Evolutionary conservation across 371 early-diverging fungal species (phyloP).

Genomic region (Apophysomyces elegans): DNA sequence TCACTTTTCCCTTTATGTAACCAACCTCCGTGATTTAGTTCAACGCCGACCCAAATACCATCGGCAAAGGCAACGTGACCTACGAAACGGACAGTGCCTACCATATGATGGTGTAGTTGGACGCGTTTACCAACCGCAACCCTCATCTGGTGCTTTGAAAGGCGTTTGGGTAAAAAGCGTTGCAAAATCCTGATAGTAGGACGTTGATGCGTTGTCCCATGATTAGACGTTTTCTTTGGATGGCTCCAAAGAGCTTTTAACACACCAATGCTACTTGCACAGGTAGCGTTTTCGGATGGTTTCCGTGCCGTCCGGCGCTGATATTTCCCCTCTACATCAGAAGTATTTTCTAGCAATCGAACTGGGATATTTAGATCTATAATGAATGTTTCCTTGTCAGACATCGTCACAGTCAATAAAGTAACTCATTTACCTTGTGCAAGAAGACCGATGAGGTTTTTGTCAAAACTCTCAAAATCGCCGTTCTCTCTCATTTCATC

Average conservation of each 20-base stretch:
- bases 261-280: neutral
- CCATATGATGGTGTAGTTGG: slow-evolving; percentile 24
- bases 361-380: neutral
- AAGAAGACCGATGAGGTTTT: slow-evolving; percentile 23
- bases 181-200: neutral
- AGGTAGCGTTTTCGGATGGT: neutral
- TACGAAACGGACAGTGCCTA: slow-evolving; percentile 31
- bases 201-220: neutral
- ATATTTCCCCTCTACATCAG: neutral
- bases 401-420: neutral
- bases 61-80: slow-evolving; percentile 39
- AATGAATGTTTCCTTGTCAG: neutral
- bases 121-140: slow-evolving; percentile 26
- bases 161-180: neutral
- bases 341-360: neutral
- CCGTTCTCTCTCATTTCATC: slow-evolving; percentile 27
- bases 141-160: neutral
- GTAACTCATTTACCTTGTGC: slow-evolving; percentile 30
- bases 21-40: slow-evolving; percentile 39
- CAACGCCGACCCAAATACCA: slow-evolving; percentile 44
- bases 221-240: neutral
- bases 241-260: neutral
- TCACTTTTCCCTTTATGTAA: neutral
- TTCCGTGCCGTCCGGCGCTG: neutral
- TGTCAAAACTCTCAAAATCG: slow-evolving; percentile 31